phyloP scores from a whole-genome alignment of 78 protist genomes.

The Chrysochromulina tobinii region DNA sequence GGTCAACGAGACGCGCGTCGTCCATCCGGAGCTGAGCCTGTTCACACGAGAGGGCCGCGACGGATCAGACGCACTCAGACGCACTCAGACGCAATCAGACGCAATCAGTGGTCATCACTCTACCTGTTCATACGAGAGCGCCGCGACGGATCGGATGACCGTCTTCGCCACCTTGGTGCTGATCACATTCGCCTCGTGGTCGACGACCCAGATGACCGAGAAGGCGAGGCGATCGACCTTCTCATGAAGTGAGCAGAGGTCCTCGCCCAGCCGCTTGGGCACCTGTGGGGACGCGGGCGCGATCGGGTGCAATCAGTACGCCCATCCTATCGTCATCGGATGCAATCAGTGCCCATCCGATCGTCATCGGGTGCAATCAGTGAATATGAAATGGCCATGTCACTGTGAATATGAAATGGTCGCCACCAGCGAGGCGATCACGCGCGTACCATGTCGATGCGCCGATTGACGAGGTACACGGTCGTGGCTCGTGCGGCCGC shows the following conservation, averaged over 20 bases:
- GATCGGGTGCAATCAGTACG: too few relatives aligned
- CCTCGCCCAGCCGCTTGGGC: slow-evolving; percentile 48
- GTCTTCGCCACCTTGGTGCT: slow-evolving; percentile 72
- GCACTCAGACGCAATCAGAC: too few relatives aligned
- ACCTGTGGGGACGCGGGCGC: not conserved
- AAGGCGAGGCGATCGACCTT: slow-evolving; percentile 62
- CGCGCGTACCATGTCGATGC: slow-evolving; percentile 71
- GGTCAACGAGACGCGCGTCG: not conserved
- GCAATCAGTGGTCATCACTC: slow-evolving; percentile 25
- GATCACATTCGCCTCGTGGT: slow-evolving; percentile 54
- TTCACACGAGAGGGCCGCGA: slow-evolving; percentile 77
- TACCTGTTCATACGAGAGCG: slow-evolving; percentile 83
- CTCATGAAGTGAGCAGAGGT: slow-evolving; percentile 61
- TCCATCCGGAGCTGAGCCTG: slow-evolving; percentile 30
- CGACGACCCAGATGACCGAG: slow-evolving; percentile 4
- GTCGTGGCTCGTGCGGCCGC: slow-evolving; percentile 73
- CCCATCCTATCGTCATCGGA: too few relatives aligned
- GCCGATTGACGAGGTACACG: slow-evolving; percentile 72
- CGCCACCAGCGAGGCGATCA: too few relatives aligned
- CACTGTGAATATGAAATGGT: too few relatives aligned
- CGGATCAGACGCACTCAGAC: slow-evolving; percentile 47
- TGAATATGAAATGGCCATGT: too few relatives aligned
- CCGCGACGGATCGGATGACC: slow-evolving; percentile 83
- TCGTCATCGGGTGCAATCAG: too few relatives aligned
- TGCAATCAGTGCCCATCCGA: too few relatives aligned